Evolutionary conservation across 2,329 filamentous ascomycete species (phyloP).

Genomic region (Thyridium curvatum): DNA sequence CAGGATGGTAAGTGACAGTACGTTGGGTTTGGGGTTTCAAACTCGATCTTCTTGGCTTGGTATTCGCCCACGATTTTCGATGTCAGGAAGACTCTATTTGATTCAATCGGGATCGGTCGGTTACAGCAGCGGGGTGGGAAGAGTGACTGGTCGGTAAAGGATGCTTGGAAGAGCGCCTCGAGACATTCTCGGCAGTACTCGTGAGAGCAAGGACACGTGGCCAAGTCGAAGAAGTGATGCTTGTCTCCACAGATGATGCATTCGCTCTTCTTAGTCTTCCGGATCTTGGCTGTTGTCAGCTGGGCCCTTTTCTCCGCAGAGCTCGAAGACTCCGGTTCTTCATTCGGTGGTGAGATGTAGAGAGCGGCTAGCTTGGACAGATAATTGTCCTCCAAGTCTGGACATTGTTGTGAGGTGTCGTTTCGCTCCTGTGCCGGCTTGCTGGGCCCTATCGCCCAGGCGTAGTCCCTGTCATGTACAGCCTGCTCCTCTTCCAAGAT

Average conservation of each 20-base stretch:
- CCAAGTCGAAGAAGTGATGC: not conserved
- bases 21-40: conserved; percentile 35
- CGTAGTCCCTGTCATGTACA: conserved; percentile 7
- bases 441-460: conserved; percentile 2
- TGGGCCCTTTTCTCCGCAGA: conserved; percentile 6
- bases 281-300: not conserved
- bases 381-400: not conserved
- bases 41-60: conserved; percentile 39
- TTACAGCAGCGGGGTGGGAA: conserved; percentile 51
- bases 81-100: conserved; percentile 27
- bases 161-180: conserved; percentile 30
- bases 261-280: not conserved
- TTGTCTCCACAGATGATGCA: conserved; percentile 7
- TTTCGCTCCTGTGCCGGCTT: not conserved
- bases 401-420: not conserved
- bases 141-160: conserved; percentile 40
- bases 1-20: conserved; percentile 43
- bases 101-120: conserved; percentile 28
- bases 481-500: conserved; percentile 8
- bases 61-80: conserved; percentile 26
- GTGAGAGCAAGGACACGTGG: conserved; percentile 30
- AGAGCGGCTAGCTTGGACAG: conserved; percentile 3
- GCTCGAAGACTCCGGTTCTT: conserved; percentile 7
- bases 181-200: conserved; percentile 47
- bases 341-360: not conserved